Evolutionary conservation across 2,329 filamentous ascomycete genomes (phyloP).

Genomic region (Colletotrichum paranaense): DNA sequence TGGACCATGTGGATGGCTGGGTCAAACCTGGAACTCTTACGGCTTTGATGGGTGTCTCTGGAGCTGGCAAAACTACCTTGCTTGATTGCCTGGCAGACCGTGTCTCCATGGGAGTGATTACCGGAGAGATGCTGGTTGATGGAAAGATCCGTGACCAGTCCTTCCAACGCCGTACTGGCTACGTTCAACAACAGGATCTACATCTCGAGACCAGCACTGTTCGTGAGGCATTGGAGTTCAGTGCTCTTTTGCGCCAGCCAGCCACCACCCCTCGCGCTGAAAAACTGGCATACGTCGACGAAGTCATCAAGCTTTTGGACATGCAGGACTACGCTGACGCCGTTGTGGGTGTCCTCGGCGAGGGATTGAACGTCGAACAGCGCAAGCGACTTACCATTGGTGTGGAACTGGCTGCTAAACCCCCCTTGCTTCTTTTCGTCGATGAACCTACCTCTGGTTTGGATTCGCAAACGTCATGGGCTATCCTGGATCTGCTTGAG

Average conservation of each 20-base stretch:
- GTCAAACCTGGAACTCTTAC: constrained; percentile 77
- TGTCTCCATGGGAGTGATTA: constrained; percentile 75
- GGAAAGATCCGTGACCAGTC: constrained; percentile 71
- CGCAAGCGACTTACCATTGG: constrained; percentile 76
- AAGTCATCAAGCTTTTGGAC: constrained; percentile 45
- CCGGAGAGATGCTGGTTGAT: constrained; percentile 75
- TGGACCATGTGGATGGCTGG: constrained; percentile 77
- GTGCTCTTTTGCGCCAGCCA: constrained; percentile 75
- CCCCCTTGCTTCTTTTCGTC: constrained; percentile 77
- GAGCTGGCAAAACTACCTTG: constrained; percentile 62
- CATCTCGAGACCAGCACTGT: constrained; percentile 51
- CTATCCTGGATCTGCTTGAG: constrained; percentile 76
- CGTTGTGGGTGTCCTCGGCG: constrained; percentile 74
- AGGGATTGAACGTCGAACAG: constrained; percentile 59
- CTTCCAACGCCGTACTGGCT: constrained; percentile 76
- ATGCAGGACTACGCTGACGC: constrained; percentile 76
- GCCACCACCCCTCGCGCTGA: constrained; percentile 57
- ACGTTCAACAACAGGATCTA: constrained; percentile 73
- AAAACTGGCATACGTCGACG: constrained; percentile 43
- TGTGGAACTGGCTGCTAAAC: constrained; percentile 80
- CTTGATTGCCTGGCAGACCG: constrained; percentile 71
- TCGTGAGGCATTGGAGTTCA: constrained; percentile 74
- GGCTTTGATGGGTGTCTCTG: constrained; percentile 63
- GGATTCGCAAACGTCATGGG: constrained; percentile 81
- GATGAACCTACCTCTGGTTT: constrained; percentile 83